Base-by-base conservation (phyloP, 257 asterid species). In the Przewalskia tangutica region DNA sequence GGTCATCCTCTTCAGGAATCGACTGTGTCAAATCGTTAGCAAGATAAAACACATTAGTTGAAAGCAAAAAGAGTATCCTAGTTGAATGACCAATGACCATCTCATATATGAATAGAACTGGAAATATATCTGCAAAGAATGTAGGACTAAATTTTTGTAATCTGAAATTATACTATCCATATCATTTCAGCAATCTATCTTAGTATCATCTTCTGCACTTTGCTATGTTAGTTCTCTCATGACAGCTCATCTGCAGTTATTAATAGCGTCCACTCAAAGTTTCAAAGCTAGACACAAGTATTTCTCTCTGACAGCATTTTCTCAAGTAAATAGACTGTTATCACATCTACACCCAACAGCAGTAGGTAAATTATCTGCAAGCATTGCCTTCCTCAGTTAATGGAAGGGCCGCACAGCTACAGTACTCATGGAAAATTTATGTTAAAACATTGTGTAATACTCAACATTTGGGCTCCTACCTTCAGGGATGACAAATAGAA, bases 1-100 rank as follows among this genome's bases (percentile, higher is more conserved):
- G 92, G 82, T 94, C 97, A 2, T 91, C 98, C 89, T 93, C 98
- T 88, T 94, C 98, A 4, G 91, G 55, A 51, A 91, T 89, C 63
- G 91, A 89, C 99, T 96, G 94, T 63, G 54, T 63, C 56, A 77
- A 77, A 20, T 54, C 73, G 70, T 83, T 60, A 46, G 44, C 62
- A 84, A 67, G 6, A 18, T 8, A 73, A 73, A 76, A 7, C 54
- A 77, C 36, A 77, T 68, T 16, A 81, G 70, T 18, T 65, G 78
- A 65, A 65, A 50, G 77, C 55, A 13, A 60, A 65, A 65, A n/a
- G 50, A 71, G 59, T 46, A 75, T 50, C 62, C 46, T 75, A 50
- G 46, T 0, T 75, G 62, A 75, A 48, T 73, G 79, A 23, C 79
- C 79, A 55, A 48, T 73, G 79, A 23, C 79, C 79, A 55, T 48